These are phyloP conservation scores for Sporothrix schenckii DNA, from an alignment of 2,329 filamentous ascomycete genomes.

Conservation along the genomic window DNA sequence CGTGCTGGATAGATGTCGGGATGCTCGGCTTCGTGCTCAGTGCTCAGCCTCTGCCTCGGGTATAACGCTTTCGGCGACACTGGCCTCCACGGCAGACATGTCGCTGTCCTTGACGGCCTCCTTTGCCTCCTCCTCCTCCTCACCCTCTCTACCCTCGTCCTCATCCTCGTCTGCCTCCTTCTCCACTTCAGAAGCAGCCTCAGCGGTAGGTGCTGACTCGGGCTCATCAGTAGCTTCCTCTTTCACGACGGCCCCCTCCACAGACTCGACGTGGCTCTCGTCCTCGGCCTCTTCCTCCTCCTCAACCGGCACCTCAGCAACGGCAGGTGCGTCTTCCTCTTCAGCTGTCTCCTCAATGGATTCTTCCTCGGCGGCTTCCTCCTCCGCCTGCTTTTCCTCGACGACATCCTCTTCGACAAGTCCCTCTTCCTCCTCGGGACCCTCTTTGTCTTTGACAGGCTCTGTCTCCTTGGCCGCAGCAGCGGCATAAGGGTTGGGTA, in stretches of 20 bases:
- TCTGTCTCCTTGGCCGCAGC: neutral
- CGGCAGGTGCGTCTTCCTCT: neutral
- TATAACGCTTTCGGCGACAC: neutral
- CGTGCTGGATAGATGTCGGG: neutral
- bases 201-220: neutral
- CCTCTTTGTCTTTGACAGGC: neutral
- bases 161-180: neutral
- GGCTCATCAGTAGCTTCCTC: neutral
- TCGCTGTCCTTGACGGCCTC: neutral
- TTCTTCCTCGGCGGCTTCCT: neutral
- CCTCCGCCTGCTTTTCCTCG: neutral
- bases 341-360: neutral
- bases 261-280: neutral
- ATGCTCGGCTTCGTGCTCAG: neutral
- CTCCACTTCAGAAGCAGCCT: neutral
- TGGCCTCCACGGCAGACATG: neutral
- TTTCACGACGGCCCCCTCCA: neutral
- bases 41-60: conserved; percentile 5
- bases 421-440: neutral
- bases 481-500: neutral
- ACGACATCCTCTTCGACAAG: neutral
- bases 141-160: neutral
- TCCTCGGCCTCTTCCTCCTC: neutral
- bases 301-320: neutral
- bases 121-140: neutral